Evolutionary conservation across 1,139 yeast genomes (phyloP).

Genomic region (Blastobotrys indianensis): DNA sequence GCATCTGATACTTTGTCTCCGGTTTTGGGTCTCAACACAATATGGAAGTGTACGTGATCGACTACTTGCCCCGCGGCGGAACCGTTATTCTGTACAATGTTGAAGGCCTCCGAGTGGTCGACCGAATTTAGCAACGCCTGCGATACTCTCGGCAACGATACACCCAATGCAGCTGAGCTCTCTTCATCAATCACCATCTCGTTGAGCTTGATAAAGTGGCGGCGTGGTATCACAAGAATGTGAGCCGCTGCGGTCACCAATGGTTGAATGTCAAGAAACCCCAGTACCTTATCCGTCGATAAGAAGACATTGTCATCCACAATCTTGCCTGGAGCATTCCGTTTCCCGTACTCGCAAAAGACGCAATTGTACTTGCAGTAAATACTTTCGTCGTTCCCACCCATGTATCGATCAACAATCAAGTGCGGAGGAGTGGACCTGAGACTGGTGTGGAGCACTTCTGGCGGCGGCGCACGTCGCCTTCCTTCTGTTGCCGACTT

Average conservation of each 20-base stretch:
- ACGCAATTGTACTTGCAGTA: constrained; percentile 16
- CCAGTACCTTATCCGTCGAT: constrained; percentile 27
- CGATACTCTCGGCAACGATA: constrained; percentile 58
- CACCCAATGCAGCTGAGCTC: constrained; percentile 66
- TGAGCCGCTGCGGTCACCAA: constrained; percentile 57
- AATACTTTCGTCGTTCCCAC: background rate
- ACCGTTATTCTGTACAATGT: constrained; percentile 81
- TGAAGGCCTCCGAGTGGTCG: constrained; percentile 63
- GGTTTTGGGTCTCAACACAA: constrained; percentile 25
- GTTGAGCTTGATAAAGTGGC: constrained; percentile 76
- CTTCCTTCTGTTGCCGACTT: too few relatives aligned
- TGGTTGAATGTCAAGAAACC: constrained; percentile 84
- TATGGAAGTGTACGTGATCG: constrained; percentile 85
- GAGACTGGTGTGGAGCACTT: too few relatives aligned
- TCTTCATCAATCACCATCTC: constrained; percentile 66
- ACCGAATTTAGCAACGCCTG: constrained; percentile 45
- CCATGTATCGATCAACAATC: too few relatives aligned
- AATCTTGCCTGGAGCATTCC: constrained; percentile 18
- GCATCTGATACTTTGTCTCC: constrained; percentile 9
- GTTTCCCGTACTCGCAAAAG: constrained; percentile 24
- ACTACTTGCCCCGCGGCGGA: constrained; percentile 82
- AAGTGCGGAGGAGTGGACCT: too few relatives aligned
- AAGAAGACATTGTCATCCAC: constrained; percentile 23
- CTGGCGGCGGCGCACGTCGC: too few relatives aligned
- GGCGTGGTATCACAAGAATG: constrained; percentile 70